Base-by-base conservation (phyloP, 2,329 filamentous ascomycete species). In the Aureobasidium sp. region DNA sequence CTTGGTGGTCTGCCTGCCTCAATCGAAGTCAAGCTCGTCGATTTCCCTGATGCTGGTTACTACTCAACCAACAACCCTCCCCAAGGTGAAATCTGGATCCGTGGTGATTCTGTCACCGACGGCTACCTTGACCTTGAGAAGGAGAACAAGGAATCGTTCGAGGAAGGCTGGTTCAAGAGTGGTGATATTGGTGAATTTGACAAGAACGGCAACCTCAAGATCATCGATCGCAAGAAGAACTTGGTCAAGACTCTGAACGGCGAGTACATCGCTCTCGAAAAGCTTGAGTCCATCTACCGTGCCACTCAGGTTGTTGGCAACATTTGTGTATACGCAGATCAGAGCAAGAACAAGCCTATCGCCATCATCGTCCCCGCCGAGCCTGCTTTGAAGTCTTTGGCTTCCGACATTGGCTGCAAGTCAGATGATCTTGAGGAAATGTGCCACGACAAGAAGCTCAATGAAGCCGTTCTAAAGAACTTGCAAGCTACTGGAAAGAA, bases 201-300 rank as follows among this genome's bases (percentile, higher is more conserved):
- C 74, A 72, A 78, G 48, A 81, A 87, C 64, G 93, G 93, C 47
- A 89, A 96, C 73, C 77, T 97, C 66, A 84, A 82, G 68, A 87
- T 97, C 73, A 92, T 97, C 71, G 93, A 97, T 75, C 90, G 93
- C 68, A 92, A 96, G 85, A 97, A 97, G 86, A 97, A 97, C 77
- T 80, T 97, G 61, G 90, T 97, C 75, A 97, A 97, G 85, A 92
- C 94, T 65, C 84, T 90, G 66, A 91, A 92, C 64, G 93, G 93
- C 68, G 93, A 97, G 80, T 97, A 97, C 76, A 95, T 97, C 73
- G 94, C 93, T 27, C 83, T 99, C 4, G 93, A 97, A 79, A 97
- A 88, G 80, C 85, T 97, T 63, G 93, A 97, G 78, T 89, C 92
- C 3, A 82, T 96, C 60, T 97, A 97, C 78, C 87, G 92, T 64